Evolutionary conservation across 805 yeast genomes (phyloP), one percentile per base, ranked within the genome.

Genomic region (Hyphopichia homilentoma): DNA sequence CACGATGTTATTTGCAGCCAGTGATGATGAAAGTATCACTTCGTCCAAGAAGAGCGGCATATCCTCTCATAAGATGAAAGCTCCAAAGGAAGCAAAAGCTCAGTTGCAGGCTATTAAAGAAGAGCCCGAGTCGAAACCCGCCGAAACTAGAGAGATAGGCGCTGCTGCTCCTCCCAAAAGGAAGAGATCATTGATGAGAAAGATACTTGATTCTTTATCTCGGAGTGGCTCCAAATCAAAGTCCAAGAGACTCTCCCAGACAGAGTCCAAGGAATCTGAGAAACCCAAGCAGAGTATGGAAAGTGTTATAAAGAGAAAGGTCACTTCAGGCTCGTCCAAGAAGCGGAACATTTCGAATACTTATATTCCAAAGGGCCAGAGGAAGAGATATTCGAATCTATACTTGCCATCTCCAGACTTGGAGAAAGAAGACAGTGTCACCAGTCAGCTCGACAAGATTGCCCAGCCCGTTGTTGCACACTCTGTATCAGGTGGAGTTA

Each of bases 331-430:
- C n/a, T n/a, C n/a, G n/a, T n/a, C n/a, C n/a, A n/a, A n/a, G n/a
- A n/a, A n/a, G n/a, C n/a, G n/a, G 45, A 27, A 22, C 14, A 21
- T 13, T 2, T 31, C 50, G 5, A 30, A 47, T 28, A 41, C 54
- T 2, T 39, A 37, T 13, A 49, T 53, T 18, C 61, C 61, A 1
- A 34, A 44, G 9, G 63, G 63, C 2, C 35, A 43, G 12, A 46
- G 47, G 34, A 43, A 43, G 16, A 43, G 43, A 14, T 58, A 39
- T 36, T 35, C 40, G 17, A 36, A 46, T 15, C 25, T 52, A 13
- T 54, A 47, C 32, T 45, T 36, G 16, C 61, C 61, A 2, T 40
- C 27, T 6, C 64, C 63, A 3, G 47, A 39, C 15, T 43, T 56
- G 12, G 30, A 27, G 11, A 26, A n/a, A 18, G 24, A 20, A 8